Evolutionary conservation across 805 yeast genomes (phyloP).

Genomic region (Ogataea sp.): DNA sequence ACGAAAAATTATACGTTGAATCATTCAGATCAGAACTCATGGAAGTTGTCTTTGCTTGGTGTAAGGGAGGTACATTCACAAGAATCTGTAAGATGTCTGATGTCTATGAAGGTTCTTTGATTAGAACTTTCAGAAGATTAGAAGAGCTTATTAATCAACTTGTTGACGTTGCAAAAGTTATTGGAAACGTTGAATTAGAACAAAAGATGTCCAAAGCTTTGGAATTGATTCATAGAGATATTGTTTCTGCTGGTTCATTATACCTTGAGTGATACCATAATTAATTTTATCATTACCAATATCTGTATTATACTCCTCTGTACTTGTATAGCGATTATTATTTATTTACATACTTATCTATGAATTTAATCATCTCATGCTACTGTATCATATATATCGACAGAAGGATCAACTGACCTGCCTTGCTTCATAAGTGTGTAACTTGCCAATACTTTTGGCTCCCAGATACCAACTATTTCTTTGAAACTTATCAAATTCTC

Average conservation of each 20-base stretch:
- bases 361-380: no score
- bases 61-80: constrained; percentile 91
- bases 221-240: constrained; percentile 87
- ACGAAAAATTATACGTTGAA: constrained; percentile 89
- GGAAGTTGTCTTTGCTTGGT: constrained; percentile 97
- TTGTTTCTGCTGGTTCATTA: constrained; percentile 93
- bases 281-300: no score
- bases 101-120: constrained; percentile 93
- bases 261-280: constrained; percentile 44
- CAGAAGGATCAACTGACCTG: constrained; percentile 8
- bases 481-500: constrained; percentile 8
- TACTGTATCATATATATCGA: constrained; percentile 14
- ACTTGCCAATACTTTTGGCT: constrained; percentile 8
- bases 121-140: constrained; percentile 87
- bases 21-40: constrained; percentile 86
- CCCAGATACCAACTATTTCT: constrained; percentile 15
- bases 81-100: constrained; percentile 98
- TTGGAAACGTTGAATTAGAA: constrained; percentile 82
- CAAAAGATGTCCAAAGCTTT: constrained; percentile 83
- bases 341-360: no score
- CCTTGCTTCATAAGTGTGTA: constrained; percentile 16
- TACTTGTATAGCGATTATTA: no score
- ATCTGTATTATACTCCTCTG: no score
- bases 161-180: constrained; percentile 86
- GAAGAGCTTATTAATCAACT: constrained; percentile 91